Conservation (phyloP, 1,284 basidiomycete genomes). For the Trametes pubescens region DNA sequence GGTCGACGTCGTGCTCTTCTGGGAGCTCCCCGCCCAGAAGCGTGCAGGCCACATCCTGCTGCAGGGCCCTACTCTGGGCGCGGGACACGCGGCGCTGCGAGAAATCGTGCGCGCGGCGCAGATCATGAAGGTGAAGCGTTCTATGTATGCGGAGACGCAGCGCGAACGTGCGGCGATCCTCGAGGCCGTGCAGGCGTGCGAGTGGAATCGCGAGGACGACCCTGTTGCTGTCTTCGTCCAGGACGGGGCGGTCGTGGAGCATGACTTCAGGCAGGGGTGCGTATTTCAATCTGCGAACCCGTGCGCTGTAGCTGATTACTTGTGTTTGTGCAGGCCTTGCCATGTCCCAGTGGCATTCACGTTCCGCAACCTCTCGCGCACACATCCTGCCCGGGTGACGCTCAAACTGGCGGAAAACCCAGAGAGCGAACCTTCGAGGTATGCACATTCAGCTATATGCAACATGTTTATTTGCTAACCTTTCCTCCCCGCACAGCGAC, state of each 20-base stretch:
- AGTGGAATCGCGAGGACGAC: slow-evolving; percentile 84
- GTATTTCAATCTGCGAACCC: slow-evolving; percentile 35
- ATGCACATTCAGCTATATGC: neutral
- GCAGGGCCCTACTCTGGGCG: slow-evolving; percentile 70
- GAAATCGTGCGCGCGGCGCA: slow-evolving; percentile 64
- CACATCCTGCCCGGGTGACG: slow-evolving; percentile 60
- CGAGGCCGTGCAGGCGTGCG: slow-evolving; percentile 69
- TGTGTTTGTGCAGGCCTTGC: slow-evolving; percentile 55
- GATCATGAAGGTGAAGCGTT: slow-evolving; percentile 73
- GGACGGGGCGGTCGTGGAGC: slow-evolving; percentile 51
- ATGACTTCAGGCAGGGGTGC: slow-evolving; percentile 77
- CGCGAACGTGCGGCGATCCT: slow-evolving; percentile 74
- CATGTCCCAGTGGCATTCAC: slow-evolving; percentile 61
- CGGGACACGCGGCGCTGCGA: slow-evolving; percentile 68
- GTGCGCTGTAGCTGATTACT: neutral
- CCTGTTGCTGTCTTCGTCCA: slow-evolving; percentile 65
- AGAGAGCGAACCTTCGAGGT: slow-evolving; percentile 28
- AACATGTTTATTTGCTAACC: slow-evolving; percentile 6
- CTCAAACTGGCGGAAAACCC: slow-evolving; percentile 54
- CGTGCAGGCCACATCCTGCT: slow-evolving; percentile 70
- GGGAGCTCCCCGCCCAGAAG: slow-evolving; percentile 66
- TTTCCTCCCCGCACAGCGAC: slow-evolving; percentile 40
- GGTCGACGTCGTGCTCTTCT: slow-evolving; percentile 78
- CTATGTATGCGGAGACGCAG: slow-evolving; percentile 90
- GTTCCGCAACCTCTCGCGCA: slow-evolving; percentile 76